A percentile compares a stretch with the other conserved stretches of the same genome.
phyloP scores from a whole-genome alignment of 768 basidiomycete genomes.

The Termitomyces sp. region DNA sequence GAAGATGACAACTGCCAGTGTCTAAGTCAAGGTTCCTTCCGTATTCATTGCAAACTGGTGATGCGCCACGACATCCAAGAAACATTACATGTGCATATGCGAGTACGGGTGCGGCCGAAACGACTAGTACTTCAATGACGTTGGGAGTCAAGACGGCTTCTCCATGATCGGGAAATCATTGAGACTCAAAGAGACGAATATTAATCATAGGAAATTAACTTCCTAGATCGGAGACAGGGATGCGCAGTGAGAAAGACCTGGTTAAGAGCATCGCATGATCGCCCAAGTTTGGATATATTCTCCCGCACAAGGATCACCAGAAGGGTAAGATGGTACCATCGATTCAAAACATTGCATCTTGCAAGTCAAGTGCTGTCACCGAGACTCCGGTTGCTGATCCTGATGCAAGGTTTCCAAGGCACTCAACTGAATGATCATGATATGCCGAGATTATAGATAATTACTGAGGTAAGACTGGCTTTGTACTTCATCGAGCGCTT shows the following conservation, averaged over 20 bases:
- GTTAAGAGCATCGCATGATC: not conserved
- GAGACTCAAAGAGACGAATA: not conserved
- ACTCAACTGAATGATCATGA: not conserved
- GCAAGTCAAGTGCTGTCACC: not conserved
- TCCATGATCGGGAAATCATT: not conserved
- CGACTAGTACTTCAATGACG: not conserved
- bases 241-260: not conserved
- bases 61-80: slow-evolving; percentile 6
- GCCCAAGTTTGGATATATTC: not conserved
- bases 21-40: not conserved
- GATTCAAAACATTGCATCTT: not conserved
- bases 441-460: not conserved
- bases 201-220: not conserved
- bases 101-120: not conserved
- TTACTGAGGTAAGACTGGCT: not conserved
- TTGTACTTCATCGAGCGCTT: not conserved
- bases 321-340: not conserved
- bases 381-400: not conserved
- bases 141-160: not conserved
- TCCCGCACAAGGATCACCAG: not conserved
- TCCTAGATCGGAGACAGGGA: not conserved
- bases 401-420: not conserved
- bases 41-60: not conserved
- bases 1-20: not conserved
- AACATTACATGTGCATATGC: not conserved